Evolutionary conservation across 176 grass and related monocot genomes (phyloP), one percentile per base, ranked within the genome.

Genomic region (Dendrocalamus sinicus): DNA sequence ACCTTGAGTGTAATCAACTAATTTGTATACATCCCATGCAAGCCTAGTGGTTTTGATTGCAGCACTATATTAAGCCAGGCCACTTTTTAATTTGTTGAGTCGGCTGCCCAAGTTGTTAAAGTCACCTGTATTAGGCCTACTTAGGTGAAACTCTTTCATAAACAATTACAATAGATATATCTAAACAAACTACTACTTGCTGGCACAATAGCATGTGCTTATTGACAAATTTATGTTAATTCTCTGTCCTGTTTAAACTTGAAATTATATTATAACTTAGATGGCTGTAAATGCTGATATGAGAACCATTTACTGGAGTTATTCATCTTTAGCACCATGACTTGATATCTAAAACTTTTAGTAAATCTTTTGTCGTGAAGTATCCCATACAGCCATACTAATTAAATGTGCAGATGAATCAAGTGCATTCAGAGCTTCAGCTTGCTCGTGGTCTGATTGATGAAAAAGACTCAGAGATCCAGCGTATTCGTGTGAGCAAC

Each of bases 391-490:
- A 68, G 71, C 39, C 30, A 3, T 61, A 54, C 35, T 73, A 76
- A 79, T 68, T 75, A 48, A 77, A 82, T 84, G 6, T 80, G 72
- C 84, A 98, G 96, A 98, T 98, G 96, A 88, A 98, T 84, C 96
- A 98, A 94, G 90, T 95, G 68, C 96, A 95, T 55, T 92, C 93
- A 0, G 96, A 98, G 79, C 88, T 98, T 87, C 86, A 94, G 4
- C 89, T 95, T 91, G 93, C 93, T 63, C 96, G 91, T 78, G 72
- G 75, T 72, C 83, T 98, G 81, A 95, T 98, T 86, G 89, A 89
- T 70, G 93, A 98, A 59, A 95, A 91, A 59, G 96, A 98, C 57
- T 68, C 91, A 6, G 96, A 98, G 81, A 85, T 95, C 61, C 90
- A 94, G 69, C 91, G 86, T 64, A 94, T 98, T 80, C 89, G 89